phyloP scores from a whole-genome alignment of 1,139 yeast species.

The Candida buenavistaensis region DNA sequence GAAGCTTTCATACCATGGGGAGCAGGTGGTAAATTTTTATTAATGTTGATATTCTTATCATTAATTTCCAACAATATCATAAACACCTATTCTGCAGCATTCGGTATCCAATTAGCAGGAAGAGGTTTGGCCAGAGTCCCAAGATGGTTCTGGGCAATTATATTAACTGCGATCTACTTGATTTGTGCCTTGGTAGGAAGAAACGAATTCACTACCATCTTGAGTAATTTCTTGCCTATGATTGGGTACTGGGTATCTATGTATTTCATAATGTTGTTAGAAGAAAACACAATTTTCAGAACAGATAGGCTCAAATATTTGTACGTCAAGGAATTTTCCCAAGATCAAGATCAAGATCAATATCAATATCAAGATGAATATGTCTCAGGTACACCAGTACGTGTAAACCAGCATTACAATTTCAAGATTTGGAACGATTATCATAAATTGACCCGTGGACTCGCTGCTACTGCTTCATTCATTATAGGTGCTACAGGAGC shows the following conservation, averaged over 20 bases:
- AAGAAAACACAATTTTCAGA: constrained; percentile 75
- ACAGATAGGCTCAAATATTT: too few species aligned
- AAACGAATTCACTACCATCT: constrained; percentile 66
- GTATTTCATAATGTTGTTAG: constrained; percentile 66
- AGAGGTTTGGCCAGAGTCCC: constrained; percentile 62
- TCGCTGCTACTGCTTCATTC: constrained; percentile 27
- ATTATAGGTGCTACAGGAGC: constrained; percentile 30
- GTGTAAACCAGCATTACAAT: constrained; percentile 48
- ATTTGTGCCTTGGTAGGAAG: constrained; percentile 75
- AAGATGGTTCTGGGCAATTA: constrained; percentile 73
- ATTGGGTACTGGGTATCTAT: constrained; percentile 90
- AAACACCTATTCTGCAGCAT: constrained; percentile 81
- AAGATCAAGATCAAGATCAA: too few species aligned
- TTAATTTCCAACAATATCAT: constrained; percentile 39
- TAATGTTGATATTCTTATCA: constrained; percentile 33
- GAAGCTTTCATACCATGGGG: constrained; percentile 73
- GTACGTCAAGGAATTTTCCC: too few species aligned
- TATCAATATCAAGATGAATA: too few species aligned
- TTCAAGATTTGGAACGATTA: constrained; percentile 67
- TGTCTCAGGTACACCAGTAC: constrained; percentile 48
- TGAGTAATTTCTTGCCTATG: constrained; percentile 88
- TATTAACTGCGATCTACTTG: constrained; percentile 62
- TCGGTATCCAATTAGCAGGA: constrained; percentile 72
- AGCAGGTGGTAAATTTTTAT: constrained; percentile 59
- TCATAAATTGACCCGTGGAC: constrained; percentile 40